phyloP scores from a whole-genome alignment of 805 yeast species.

The Tetrapisispora fleetii region DNA sequence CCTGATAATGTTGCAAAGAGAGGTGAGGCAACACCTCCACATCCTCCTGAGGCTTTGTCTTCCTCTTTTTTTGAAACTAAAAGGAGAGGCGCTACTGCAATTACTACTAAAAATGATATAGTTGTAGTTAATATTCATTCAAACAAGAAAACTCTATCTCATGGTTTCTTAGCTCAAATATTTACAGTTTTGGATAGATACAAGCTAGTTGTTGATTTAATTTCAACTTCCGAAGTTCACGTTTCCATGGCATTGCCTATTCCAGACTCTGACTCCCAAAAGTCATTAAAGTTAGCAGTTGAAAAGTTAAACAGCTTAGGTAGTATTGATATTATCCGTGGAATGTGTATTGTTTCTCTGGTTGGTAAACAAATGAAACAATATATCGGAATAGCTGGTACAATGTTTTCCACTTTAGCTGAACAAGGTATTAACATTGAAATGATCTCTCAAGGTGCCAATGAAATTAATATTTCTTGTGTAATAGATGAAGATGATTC shows the following conservation, averaged over 20 bases:
- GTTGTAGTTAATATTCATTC: constrained; percentile 90
- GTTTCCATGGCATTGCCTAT: constrained; percentile 95
- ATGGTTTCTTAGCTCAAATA: constrained; percentile 88
- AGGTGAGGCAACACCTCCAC: constrained; percentile 90
- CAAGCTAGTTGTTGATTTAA: constrained; percentile 84
- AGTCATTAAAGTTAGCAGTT: constrained; percentile 58
- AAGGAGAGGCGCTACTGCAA: constrained; percentile 80
- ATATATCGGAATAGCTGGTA: constrained; percentile 91
- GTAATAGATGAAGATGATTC: constrained; percentile 81
- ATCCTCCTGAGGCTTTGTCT: constrained; percentile 72
- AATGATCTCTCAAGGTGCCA: constrained; percentile 98
- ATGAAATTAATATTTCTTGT: constrained; percentile 93
- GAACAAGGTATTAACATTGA: constrained; percentile 88
- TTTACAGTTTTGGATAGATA: constrained; percentile 78
- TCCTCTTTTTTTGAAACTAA: constrained; percentile 34
- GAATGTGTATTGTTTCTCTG: constrained; percentile 83
- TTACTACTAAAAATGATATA: constrained; percentile 87
- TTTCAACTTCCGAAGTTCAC: constrained; percentile 95
- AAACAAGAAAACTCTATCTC: constrained; percentile 83
- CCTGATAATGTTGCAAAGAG: constrained; percentile 81
- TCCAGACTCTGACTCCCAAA: constrained; percentile 49
- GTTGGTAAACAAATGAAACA: constrained; percentile 98
- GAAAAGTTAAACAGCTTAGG: constrained; percentile 75
- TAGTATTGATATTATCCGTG: constrained; percentile 75
- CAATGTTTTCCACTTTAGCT: constrained; percentile 90